Base-by-base conservation (phyloP, 1,284 basidiomycete species). In the Ustilago shanxiensis region DNA sequence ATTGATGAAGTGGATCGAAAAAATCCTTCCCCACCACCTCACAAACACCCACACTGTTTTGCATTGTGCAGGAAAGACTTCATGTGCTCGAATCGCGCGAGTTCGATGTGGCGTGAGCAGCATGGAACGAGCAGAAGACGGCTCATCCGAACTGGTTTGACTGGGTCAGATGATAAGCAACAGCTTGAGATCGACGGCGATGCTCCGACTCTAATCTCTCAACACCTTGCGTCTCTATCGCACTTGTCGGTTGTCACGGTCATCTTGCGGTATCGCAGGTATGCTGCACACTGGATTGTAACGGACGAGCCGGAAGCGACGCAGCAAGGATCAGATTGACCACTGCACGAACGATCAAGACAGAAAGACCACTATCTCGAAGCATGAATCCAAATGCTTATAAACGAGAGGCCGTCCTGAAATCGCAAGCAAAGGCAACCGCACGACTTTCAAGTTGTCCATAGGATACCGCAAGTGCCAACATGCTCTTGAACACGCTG, bases 191-290 rank as follows among this genome's bases (percentile, higher is more conserved):
- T 8, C 22, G 22, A 50, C 9, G 5, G 24, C 22, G 49, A 28
- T 4, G 28, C 24, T 28, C 14, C 22, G 49, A 28, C 2, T 29
- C 49, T 16, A 26, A 29, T 28, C 24, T 14, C 31, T 33, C 11
- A 11, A 49, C 22, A 20, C 20, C 39, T 9, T n/a, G n/a, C n/a
- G n/a, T 35, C 16, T 29, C 20, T 59, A 45, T 45, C 66, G 66
- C 60, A 22, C 55, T 59, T 69, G 66, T 54, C 55, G 66, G 60
- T 33, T 56, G 49, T 69, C 10, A 24, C 60, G 66, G 59, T 39
- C 22, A 22, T 22, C n/a, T n/a, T n/a, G n/a, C n/a, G 44, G 8
- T 45, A 11, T 16, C 13, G 39, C 39, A 16, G n/a, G 16, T 45
- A 7, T 8, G 11, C 16, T 20, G 22, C 4, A 45, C 22, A 45